Evolutionary conservation across 2,329 filamentous ascomycete genomes (phyloP).

Genomic region (Monosporascus ibericus): DNA sequence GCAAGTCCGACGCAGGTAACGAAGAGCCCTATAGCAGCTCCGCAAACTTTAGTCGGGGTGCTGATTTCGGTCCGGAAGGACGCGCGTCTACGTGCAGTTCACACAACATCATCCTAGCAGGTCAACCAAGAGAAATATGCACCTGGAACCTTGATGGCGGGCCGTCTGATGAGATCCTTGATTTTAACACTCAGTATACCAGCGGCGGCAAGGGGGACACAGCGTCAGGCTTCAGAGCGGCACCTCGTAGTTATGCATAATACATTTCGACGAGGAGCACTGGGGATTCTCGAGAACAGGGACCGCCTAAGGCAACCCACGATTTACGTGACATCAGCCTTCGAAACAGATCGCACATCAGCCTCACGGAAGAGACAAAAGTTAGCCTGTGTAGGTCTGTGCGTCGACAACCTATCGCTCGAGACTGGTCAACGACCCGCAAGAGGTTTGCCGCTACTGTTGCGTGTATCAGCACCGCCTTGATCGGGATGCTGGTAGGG

Average conservation of each 20-base stretch:
- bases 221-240: background rate
- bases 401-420: conserved; percentile 59
- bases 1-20: conserved; percentile 3
- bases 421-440: conserved; percentile 62
- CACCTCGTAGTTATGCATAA: conserved; percentile 1
- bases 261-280: conserved; percentile 2
- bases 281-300: conserved; percentile 1
- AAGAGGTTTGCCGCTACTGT: conserved; percentile 65
- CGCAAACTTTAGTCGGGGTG: background rate
- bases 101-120: conserved; percentile 3
- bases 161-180: conserved; percentile 21
- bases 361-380: conserved; percentile 40
- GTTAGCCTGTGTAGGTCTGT: conserved; percentile 50
- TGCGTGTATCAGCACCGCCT: conserved; percentile 65
- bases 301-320: conserved; percentile 10
- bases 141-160: conserved; percentile 24
- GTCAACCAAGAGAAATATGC: conserved; percentile 13
- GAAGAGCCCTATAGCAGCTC: conserved; percentile 4
- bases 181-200: conserved; percentile 18
- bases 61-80: background rate
- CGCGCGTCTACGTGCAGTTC: background rate
- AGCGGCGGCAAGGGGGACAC: conserved; percentile 4
- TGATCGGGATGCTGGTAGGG: conserved; percentile 65
- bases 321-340: conserved; percentile 34
- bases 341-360: conserved; percentile 47